Conservation (phyloP, 1,284 basidiomycete genomes). For the Ganoderma lucidum region DNA sequence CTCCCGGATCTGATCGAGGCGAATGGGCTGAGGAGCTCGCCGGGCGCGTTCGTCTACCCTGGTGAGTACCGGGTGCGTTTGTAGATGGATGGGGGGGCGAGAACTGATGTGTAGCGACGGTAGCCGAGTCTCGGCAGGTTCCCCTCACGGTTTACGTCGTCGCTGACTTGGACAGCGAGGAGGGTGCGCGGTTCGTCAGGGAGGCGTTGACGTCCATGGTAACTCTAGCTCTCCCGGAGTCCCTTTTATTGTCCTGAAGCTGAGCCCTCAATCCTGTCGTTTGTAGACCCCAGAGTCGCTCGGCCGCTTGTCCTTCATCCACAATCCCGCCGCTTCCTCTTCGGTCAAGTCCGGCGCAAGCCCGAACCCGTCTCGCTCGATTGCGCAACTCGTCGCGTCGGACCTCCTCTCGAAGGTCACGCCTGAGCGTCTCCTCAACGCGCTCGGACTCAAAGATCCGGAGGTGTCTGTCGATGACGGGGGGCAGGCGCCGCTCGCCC, state of each 20-base stretch:
- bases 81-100: neutral
- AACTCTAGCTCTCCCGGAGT: conserved; percentile 31
- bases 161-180: conserved; percentile 78
- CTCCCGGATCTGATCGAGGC: conserved; percentile 57
- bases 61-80: conserved; percentile 41
- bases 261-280: conserved; percentile 5
- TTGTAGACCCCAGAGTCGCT: conserved; percentile 51
- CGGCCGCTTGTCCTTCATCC: conserved; percentile 69
- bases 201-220: conserved; percentile 76
- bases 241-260: conserved; percentile 1
- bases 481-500: conserved; percentile 40
- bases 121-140: conserved; percentile 48
- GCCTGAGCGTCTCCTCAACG: conserved; percentile 47
- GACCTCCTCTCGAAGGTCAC: conserved; percentile 49
- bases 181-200: conserved; percentile 63
- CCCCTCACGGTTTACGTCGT: conserved; percentile 73
- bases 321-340: conserved; percentile 55
- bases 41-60: conserved; percentile 69
- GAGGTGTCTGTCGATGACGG: neutral
- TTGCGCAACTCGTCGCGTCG: conserved; percentile 55
- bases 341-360: conserved; percentile 29
- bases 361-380: conserved; percentile 48
- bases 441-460: conserved; percentile 43
- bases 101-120: too few species aligned
- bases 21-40: conserved; percentile 47